Evolutionary conservation across 176 grass and related monocot genomes (phyloP).

Genomic region (Saccharum spontaneum): DNA sequence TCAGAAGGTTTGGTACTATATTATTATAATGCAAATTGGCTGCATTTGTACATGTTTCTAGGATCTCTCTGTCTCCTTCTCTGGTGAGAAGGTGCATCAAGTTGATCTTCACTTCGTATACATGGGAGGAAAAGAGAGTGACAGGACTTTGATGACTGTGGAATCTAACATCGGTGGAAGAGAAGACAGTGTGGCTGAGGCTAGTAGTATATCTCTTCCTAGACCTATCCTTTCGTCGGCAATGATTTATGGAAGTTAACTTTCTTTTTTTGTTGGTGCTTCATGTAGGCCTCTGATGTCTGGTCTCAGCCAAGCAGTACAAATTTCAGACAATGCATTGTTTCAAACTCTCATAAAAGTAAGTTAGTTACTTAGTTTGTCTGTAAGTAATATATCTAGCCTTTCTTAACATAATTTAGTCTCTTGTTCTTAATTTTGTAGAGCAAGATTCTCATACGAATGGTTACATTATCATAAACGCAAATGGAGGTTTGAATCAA

Average conservation of each 20-base stretch:
- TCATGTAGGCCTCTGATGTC: constrained; percentile 61
- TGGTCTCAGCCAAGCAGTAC: constrained; percentile 72
- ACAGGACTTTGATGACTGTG: constrained; percentile 68
- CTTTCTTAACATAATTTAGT: constrained; percentile 27
- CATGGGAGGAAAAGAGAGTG: constrained; percentile 59
- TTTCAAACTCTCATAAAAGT: constrained; percentile 84
- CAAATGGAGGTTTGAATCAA: constrained; percentile 99
- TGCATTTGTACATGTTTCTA: constrained; percentile 43
- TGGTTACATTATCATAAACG: constrained; percentile 96
- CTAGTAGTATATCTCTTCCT: constrained; percentile 53
- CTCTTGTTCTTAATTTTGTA: constrained; percentile 41
- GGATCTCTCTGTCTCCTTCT: constrained; percentile 65
- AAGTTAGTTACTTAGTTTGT: constrained; percentile 34
- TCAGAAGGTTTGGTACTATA: neutral
- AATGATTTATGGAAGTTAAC: constrained; percentile 24
- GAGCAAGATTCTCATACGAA: constrained; percentile 71
- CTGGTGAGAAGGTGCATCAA: constrained; percentile 42
- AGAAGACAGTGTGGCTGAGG: constrained; percentile 58
- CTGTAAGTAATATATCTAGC: neutral
- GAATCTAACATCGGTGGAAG: constrained; percentile 42
- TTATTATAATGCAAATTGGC: constrained; percentile 19
- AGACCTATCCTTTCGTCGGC: constrained; percentile 17
- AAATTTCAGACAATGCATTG: constrained; percentile 83
- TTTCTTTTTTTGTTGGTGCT: constrained; percentile 21
- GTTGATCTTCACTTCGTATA: constrained; percentile 30